Base-by-base conservation (phyloP, 345 rosid genomes). In the Eucalyptus paniculata region DNA sequence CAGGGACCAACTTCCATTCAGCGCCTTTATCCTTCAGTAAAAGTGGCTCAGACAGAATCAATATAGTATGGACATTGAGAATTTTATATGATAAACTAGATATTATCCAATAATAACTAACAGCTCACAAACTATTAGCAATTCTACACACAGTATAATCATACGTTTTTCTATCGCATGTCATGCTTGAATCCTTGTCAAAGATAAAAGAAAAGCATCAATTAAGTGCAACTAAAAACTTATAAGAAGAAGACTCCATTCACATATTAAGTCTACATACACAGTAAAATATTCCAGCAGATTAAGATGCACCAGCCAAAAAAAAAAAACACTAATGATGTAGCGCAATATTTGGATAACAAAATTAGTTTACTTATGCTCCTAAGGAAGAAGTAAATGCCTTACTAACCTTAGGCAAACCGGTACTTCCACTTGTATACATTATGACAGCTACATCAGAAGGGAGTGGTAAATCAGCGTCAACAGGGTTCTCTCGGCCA, bases 391-490 rank as follows among this genome's bases (percentile, higher is more conserved):
- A 86, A 86, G 45, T 6, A 86, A 86, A 51, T 86, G 88, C 56
- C 94, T 40, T 40, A 40, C 85, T 87, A 90, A 97, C 99, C 99
- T 98, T 98, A 30, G 99, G 99, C 94, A 97, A 90, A 49, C 99
- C 99, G 89, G 99, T 96, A 92, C 99, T 97, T 88, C 99, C 99
- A 94, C 99, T 98, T 87, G 99, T 98, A 91, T 97, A 98, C 99
- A 98, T 97, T 89, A 98, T 96, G 88, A 98, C 98, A 86, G 99
- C 99, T 91, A 96, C 91, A 92, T 98, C 99, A 89, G 95, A 93
- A 87, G 97, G 72, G 89, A 93, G 91, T 21, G 99, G 99, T 87
- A 96, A 94, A 91, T 92, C 96, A n/a, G 99, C 94, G 45, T 89
- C 94, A 5, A 93, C 91, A 21, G 97, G 94, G 90, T 95, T 97